Conservation (phyloP, 148 eudicot genomes). For the Rhododendron simsii region DNA sequence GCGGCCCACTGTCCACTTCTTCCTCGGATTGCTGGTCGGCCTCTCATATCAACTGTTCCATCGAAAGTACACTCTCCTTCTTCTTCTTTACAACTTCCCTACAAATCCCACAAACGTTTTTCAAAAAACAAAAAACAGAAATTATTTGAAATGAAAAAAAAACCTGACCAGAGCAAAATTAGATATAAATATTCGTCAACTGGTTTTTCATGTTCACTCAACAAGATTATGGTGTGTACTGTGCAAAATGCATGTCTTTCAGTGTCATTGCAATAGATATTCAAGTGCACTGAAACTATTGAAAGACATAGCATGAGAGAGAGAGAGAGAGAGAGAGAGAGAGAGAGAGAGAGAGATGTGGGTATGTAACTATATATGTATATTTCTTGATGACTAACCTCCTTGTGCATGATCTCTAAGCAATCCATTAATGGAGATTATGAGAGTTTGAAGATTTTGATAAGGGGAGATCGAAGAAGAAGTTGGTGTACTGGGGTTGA, state of each 20-base stretch:
- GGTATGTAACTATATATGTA: not conserved
- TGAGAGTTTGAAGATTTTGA: too few species aligned
- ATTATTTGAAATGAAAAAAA: not conserved
- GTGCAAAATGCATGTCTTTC: not conserved
- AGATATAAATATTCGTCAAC: too few species aligned
- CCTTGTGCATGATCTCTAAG: slow-evolving; percentile 20
- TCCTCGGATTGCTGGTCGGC: slow-evolving; percentile 52
- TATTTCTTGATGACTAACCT: slow-evolving; percentile 13
- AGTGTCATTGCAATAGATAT: not conserved
- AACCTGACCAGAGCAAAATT: not conserved
- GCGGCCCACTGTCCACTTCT: slow-evolving; percentile 71
- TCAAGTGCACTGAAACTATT: not conserved
- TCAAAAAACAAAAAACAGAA: not conserved
- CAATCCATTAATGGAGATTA: slow-evolving; percentile 18
- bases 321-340: not conserved
- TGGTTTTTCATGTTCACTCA: not conserved
- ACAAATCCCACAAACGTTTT: not conserved
- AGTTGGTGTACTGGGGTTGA: not conserved
- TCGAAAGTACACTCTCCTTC: slow-evolving; percentile 45
- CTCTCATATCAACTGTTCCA: slow-evolving; percentile 62
- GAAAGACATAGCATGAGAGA: not conserved
- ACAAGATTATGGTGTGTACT: not conserved
- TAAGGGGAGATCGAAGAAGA: not conserved
- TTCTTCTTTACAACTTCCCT: slow-evolving; percentile 42
- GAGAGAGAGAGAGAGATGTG: not conserved